Evolutionary conservation across 805 yeast genomes (phyloP).

Genomic region (Candida patagonica): DNA sequence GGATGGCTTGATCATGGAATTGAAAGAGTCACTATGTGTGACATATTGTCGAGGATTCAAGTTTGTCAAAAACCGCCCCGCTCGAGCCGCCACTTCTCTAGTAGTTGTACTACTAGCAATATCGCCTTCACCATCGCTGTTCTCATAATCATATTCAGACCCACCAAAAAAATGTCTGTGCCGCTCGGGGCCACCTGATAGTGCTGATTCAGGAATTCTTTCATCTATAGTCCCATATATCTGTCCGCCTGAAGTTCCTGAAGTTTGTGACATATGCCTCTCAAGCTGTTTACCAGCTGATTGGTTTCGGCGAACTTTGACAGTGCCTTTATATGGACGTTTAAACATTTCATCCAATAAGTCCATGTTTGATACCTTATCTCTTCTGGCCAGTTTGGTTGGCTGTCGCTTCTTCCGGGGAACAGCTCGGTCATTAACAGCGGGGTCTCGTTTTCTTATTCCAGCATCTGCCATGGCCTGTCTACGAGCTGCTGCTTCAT

Average conservation of each 20-base stretch:
- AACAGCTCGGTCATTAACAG: not conserved
- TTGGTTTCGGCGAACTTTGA: slow-evolving; percentile 9
- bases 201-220: too few relatives aligned
- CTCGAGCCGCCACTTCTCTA: slow-evolving; percentile 3
- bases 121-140: slow-evolving; percentile 3
- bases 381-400: slow-evolving; percentile 2
- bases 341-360: slow-evolving; percentile 24
- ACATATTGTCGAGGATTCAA: not conserved
- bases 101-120: slow-evolving; percentile 5
- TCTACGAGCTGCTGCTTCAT: slow-evolving; percentile 8
- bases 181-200: too few relatives aligned
- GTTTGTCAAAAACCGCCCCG: not conserved
- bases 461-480: slow-evolving; percentile 7
- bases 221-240: too few relatives aligned
- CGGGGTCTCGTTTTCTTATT: slow-evolving; percentile 1
- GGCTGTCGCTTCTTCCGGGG: not conserved
- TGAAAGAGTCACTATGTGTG: slow-evolving; percentile 5
- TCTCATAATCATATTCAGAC: slow-evolving; percentile 2
- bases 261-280: too few relatives aligned
- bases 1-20: not conserved
- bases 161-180: too few relatives aligned
- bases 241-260: too few relatives aligned
- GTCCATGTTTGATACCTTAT: slow-evolving; percentile 21
- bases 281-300: too few relatives aligned
- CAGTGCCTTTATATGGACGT: slow-evolving; percentile 22